Evolutionary conservation across 805 yeast species (phyloP).

Genomic region (Yarrowia phangngaensis): DNA sequence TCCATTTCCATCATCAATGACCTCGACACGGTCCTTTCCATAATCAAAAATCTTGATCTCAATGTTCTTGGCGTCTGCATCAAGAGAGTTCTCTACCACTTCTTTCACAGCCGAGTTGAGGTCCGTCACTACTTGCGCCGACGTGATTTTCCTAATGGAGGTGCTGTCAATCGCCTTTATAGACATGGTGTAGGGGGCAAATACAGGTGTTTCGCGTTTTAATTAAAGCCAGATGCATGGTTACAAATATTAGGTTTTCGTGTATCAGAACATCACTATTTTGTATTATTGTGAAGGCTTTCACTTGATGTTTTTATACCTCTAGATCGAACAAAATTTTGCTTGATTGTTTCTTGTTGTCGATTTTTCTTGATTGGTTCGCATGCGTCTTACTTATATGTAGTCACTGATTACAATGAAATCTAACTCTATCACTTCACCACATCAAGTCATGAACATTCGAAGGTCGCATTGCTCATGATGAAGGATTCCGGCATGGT

Average conservation of each 20-base stretch:
- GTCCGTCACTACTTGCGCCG: conserved; percentile 90
- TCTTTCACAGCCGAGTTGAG: conserved; percentile 77
- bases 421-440: no score
- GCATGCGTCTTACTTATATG: no score
- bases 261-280: no score
- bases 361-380: no score
- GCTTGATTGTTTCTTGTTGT: no score
- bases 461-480: background rate
- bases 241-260: no score
- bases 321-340: no score
- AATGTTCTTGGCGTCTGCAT: conserved; percentile 65
- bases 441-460: background rate
- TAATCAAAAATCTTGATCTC: conserved; percentile 65
- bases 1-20: conserved; percentile 73
- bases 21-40: conserved; percentile 70
- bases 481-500: background rate
- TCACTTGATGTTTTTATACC: no score
- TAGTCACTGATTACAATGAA: no score
- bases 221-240: no score
- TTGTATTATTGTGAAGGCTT: no score
- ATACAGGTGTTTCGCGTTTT: no score
- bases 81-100: conserved; percentile 79
- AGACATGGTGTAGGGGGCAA: conserved; percentile 26
- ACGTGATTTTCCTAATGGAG: conserved; percentile 74
- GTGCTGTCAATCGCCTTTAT: conserved; percentile 43